A percentile compares a stretch with the other conserved stretches of the same genome.
phyloP scores from a whole-genome alignment of 2,329 filamentous ascomycete genomes.

The Diplocarpon mali region DNA sequence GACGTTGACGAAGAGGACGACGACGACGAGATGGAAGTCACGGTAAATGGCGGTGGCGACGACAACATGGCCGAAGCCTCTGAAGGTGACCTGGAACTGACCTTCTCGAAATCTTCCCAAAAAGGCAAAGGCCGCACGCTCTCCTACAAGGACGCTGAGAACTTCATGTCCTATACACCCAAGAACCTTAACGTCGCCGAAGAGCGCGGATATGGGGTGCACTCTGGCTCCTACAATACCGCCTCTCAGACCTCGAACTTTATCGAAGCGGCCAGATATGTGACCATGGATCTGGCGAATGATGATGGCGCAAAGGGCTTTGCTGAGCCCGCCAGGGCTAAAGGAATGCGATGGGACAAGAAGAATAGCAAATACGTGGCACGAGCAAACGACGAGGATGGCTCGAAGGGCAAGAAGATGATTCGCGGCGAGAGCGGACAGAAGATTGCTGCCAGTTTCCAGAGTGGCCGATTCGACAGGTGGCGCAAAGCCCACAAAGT shows the following conservation, averaged over 20 bases:
- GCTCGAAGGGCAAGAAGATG: constrained; percentile 60
- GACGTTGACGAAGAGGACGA: constrained; percentile 28
- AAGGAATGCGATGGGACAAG: constrained; percentile 89
- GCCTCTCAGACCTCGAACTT: constrained; percentile 55
- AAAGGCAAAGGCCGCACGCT: constrained; percentile 44
- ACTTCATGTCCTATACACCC: constrained; percentile 95
- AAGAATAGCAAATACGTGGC: constrained; percentile 92
- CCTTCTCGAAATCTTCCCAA: constrained; percentile 50
- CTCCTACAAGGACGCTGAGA: constrained; percentile 71
- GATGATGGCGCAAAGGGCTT: constrained; percentile 77
- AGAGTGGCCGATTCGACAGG: constrained; percentile 82
- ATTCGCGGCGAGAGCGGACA: constrained; percentile 84
- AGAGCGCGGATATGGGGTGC: constrained; percentile 87
- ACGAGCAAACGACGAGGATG: constrained; percentile 87
- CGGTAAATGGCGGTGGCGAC: constrained; percentile 25
- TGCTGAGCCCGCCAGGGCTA: constrained; percentile 60
- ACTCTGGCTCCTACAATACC: constrained; percentile 55
- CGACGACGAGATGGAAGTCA: constrained; percentile 29
- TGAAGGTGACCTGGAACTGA: constrained; percentile 55
- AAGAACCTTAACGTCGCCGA: constrained; percentile 71
- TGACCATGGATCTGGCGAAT: constrained; percentile 84
- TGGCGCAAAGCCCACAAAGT: constrained; percentile 86
- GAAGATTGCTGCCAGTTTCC: constrained; percentile 91
- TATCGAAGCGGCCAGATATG: constrained; percentile 73
- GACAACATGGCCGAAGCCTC: constrained; percentile 47